A percentile compares a stretch with the other conserved stretches of the same genome.
These are phyloP conservation scores for Ophiorrhiza pumila DNA, from an alignment of 257 asterid genomes.

Conservation along the genomic window DNA sequence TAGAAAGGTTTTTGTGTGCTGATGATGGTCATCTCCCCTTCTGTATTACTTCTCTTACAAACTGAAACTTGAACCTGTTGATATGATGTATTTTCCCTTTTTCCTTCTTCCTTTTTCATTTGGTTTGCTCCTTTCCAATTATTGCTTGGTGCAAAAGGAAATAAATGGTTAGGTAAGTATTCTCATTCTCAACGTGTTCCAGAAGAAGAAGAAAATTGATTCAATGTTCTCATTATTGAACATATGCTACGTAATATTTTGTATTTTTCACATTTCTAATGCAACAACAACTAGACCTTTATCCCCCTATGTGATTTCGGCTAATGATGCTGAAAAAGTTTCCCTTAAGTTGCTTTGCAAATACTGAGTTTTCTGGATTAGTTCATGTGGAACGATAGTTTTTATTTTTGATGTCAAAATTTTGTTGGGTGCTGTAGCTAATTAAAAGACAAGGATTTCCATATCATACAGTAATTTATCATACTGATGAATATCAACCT, in stretches of 20 bases:
- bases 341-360: not conserved
- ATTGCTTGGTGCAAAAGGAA: not conserved
- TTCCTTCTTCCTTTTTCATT: not conserved
- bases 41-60: not conserved
- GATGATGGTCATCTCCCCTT: not conserved
- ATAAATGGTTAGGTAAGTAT: not conserved
- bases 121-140: not conserved
- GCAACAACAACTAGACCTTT: too few species aligned
- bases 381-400: not conserved
- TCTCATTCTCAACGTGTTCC: not conserved
- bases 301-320: too few species aligned
- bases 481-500: not conserved
- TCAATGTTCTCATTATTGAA: not conserved
- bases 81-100: not conserved
- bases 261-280: not conserved
- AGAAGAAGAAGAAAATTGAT: not conserved
- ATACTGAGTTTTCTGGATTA: slow-evolving; percentile 1
- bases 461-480: not conserved
- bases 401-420: not conserved
- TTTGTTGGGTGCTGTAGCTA: not conserved
- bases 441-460: not conserved
- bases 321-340: not conserved
- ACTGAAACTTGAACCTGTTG: not conserved
- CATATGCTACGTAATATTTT: not conserved
- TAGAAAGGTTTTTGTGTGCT: not conserved